Evolutionary conservation across 108 stramenopile genomes (phyloP).

Genomic region (Parietichytrium sp.): DNA sequence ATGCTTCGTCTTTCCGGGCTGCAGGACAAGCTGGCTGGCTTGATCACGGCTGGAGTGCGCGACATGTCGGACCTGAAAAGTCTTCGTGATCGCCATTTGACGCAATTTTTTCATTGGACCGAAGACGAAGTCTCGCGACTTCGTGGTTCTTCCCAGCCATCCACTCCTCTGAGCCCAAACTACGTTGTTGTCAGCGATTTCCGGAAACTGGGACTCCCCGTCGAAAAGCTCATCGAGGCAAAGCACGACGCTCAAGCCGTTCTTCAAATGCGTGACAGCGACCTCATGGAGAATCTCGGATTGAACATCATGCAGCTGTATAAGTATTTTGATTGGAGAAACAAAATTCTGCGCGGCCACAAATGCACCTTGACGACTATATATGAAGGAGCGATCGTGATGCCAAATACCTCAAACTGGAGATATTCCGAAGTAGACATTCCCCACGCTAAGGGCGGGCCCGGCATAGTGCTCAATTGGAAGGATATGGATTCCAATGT

Average conservation of each 20-base stretch:
- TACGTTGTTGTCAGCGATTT: neutral
- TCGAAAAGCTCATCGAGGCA: neutral
- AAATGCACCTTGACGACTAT: neutral
- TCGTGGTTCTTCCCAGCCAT: neutral
- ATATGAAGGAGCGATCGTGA: neutral
- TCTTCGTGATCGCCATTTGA: neutral
- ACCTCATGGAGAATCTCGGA: neutral
- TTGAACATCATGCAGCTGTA: neutral
- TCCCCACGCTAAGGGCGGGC: neutral
- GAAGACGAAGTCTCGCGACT: neutral
- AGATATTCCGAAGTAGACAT: neutral
- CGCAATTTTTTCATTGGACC: neutral
- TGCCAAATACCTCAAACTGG: neutral
- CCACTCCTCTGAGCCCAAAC: neutral
- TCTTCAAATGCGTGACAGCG: neutral
- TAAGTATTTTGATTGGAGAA: neutral
- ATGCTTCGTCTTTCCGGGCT: neutral
- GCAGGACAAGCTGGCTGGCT: neutral
- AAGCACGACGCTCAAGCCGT: neutral
- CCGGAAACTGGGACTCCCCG: neutral
- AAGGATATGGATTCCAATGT: neutral
- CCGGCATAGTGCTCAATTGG: neutral
- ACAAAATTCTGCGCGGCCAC: neutral
- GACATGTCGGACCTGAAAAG: neutral
- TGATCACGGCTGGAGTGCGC: neutral